phyloP scores from a whole-genome alignment of 768 basidiomycete species.

The Epithele typhae region DNA sequence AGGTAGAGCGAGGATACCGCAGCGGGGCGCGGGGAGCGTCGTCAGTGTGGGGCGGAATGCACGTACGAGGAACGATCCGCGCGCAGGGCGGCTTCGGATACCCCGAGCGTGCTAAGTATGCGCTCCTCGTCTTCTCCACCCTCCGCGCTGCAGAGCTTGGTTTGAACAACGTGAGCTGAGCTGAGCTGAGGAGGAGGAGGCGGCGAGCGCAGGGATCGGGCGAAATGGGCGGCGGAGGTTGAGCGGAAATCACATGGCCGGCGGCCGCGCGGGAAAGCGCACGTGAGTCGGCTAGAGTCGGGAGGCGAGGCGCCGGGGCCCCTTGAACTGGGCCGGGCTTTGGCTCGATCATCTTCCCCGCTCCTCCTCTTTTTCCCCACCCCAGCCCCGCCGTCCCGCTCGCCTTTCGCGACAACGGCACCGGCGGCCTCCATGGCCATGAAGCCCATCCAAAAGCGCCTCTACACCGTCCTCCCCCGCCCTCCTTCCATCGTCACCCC shows the following conservation, averaged over 20 bases:
- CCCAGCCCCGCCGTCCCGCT: neutral
- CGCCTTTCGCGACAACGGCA: neutral
- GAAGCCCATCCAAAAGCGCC: conserved; percentile 37
- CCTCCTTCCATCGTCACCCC: conserved; percentile 22
- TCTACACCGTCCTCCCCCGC: conserved; percentile 42
- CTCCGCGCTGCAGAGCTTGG: no score
- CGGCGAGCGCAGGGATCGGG: no score
- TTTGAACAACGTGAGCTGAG: no score
- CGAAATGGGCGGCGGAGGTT: no score
- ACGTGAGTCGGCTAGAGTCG: conserved; percentile 11
- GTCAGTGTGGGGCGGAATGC: no score
- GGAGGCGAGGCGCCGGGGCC: neutral
- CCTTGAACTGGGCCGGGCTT: neutral
- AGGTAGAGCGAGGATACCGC: no score
- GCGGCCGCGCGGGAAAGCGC: neutral
- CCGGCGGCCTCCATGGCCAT: conserved; percentile 3
- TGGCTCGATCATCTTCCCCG: conserved; percentile 5
- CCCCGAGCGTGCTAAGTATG: no score
- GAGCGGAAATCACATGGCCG: conserved; percentile 1
- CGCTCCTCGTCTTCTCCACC: no score
- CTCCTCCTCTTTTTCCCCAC: neutral
- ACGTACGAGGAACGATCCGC: no score
- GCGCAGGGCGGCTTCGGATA: no score
- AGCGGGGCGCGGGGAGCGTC: no score
- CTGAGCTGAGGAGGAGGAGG: no score